A percentile compares a stretch with the other conserved stretches of the same genome.
Evolutionary conservation across 306 rosid species (phyloP).

Genomic region (Trifolium pratense): DNA sequence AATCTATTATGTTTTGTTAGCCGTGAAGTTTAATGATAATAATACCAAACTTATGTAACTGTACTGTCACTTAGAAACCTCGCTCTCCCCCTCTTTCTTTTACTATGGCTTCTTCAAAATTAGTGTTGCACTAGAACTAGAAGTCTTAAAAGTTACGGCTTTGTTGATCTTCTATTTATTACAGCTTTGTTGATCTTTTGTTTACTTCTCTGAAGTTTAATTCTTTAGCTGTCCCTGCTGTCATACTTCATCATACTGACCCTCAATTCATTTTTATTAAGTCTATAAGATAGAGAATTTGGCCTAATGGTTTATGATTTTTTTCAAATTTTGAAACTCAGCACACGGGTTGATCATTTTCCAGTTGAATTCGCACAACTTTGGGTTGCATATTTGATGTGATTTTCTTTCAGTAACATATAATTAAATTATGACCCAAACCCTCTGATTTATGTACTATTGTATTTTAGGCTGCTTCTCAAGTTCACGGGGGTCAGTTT

Average conservation of each 20-base stretch:
- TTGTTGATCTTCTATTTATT: background rate
- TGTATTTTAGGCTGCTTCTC: constrained; percentile 83
- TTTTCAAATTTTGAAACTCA: constrained; percentile 3
- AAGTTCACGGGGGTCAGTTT: constrained; percentile 89
- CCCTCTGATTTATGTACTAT: constrained; percentile 25
- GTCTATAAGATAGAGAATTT: constrained; percentile 3
- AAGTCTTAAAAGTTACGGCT: background rate
- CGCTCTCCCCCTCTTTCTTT: background rate
- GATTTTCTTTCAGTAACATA: constrained; percentile 9
- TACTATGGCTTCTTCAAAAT: background rate
- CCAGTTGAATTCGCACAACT: background rate
- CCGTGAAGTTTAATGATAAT: background rate
- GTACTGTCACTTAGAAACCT: background rate
- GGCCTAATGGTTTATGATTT: constrained; percentile 3
- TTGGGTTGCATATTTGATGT: constrained; percentile 7
- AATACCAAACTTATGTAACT: background rate
- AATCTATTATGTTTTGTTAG: background rate
- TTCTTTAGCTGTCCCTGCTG: constrained; percentile 12
- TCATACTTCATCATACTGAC: too few species aligned
- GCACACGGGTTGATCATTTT: background rate
- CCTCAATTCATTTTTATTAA: too few species aligned
- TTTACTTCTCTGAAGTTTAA: background rate
- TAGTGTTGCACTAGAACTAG: background rate
- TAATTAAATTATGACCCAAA: background rate
- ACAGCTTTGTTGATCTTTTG: background rate